Percentiles rank a stretch among this genome's conserved stretches.
phyloP scores from a whole-genome alignment of 352 stramenopile species.

The Phytophthora cactorum region DNA sequence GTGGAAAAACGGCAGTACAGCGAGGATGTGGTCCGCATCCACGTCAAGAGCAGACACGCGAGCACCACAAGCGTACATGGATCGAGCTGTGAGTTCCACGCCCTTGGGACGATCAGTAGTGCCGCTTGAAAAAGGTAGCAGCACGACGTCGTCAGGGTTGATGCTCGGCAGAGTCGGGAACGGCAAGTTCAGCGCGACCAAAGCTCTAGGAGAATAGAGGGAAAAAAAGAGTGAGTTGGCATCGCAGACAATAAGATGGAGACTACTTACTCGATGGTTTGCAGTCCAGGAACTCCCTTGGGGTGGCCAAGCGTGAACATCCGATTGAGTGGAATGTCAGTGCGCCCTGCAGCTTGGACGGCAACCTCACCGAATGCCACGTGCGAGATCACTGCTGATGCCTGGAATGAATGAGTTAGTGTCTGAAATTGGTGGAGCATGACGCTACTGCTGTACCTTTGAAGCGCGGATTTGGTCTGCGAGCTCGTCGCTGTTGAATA shows the following conservation, averaged over 20 bases:
- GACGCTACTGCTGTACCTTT: conserved; percentile 21
- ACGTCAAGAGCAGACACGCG: conserved; percentile 45
- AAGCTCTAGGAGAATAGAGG: background rate
- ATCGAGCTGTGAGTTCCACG: conserved; percentile 87
- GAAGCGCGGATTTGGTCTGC: conserved; percentile 40
- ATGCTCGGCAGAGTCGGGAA: conserved; percentile 22
- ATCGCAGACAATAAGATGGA: background rate
- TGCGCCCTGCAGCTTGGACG: conserved; percentile 23
- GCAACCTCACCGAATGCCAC: conserved; percentile 32
- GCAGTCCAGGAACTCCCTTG: conserved; percentile 3
- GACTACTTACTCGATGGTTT: conserved; percentile 40
- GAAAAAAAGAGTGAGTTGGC: background rate
- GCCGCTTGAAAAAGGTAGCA: conserved; percentile 93
- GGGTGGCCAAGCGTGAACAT: conserved; percentile 40
- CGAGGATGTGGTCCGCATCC: conserved; percentile 39
- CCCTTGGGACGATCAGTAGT: conserved; percentile 89
- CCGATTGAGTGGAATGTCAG: conserved; percentile 8
- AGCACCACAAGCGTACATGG: conserved; percentile 79
- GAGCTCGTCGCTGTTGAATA: conserved; percentile 45
- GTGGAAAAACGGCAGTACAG: conserved; percentile 94
- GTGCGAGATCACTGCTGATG: conserved; percentile 41
- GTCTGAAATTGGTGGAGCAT: background rate
- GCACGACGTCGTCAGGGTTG: conserved; percentile 24
- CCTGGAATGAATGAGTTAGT: conserved; percentile 13
- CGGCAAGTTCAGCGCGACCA: conserved; percentile 27